Conservation (phyloP, 2,329 filamentous ascomycete species). For the Penicillium sp. region DNA sequence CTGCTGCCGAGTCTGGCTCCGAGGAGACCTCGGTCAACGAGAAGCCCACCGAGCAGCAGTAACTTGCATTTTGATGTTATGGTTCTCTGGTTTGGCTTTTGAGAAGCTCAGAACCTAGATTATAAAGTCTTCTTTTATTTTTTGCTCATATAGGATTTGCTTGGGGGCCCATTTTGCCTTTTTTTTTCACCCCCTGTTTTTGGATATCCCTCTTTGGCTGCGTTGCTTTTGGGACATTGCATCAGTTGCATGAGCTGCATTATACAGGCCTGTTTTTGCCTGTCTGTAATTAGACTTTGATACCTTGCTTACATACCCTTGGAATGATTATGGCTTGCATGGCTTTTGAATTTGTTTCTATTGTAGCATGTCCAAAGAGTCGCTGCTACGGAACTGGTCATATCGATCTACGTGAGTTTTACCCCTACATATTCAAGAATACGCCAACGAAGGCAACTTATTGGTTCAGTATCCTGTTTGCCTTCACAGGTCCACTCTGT, state of each 20-base stretch:
- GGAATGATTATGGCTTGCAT: conserved; percentile 12
- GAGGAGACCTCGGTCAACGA: conserved; percentile 24
- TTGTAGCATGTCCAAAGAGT: too few relatives aligned
- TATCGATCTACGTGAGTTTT: too few relatives aligned
- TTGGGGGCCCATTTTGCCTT: neutral
- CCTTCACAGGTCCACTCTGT: too few relatives aligned
- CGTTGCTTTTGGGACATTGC: conserved; percentile 14
- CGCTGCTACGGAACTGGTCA: too few relatives aligned
- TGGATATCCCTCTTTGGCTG: conserved; percentile 10
- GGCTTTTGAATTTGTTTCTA: neutral
- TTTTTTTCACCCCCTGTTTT: neutral
- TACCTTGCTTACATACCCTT: conserved; percentile 18
- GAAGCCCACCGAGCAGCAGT: conserved; percentile 14
- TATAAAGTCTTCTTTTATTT: neutral
- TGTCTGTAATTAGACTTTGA: conserved; percentile 24
- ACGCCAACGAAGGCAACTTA: too few relatives aligned
- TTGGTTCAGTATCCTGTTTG: too few relatives aligned
- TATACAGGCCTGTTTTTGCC: conserved; percentile 4
- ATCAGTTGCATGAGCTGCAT: conserved; percentile 17
- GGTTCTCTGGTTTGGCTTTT: neutral
- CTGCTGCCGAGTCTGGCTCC: conserved; percentile 33
- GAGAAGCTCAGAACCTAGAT: neutral
- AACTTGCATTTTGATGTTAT: neutral
- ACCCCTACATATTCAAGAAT: too few relatives aligned
- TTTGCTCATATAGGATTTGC: neutral